These are phyloP conservation scores for Bacidia gigantensis DNA, from an alignment of 495 filamentous ascomycete species.

Conservation along the genomic window DNA sequence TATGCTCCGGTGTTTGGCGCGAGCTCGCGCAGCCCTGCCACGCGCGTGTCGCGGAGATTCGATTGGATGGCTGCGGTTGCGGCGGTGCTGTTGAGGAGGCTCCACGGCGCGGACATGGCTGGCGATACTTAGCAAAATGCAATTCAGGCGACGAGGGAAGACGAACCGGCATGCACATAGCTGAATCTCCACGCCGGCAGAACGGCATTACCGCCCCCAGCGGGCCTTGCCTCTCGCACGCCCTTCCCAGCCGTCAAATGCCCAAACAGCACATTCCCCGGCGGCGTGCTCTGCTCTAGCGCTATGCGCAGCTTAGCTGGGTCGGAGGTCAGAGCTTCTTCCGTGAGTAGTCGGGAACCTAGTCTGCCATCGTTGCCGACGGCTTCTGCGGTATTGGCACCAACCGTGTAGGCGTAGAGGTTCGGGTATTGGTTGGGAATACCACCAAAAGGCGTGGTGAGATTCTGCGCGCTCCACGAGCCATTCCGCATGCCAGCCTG, in stretches of 20 bases:
- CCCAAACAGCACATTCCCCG: slow-evolving; percentile 8
- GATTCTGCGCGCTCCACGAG: background rate
- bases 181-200: slow-evolving; percentile 33
- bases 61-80: slow-evolving; percentile 24
- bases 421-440: background rate
- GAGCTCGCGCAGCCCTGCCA: slow-evolving; percentile 25
- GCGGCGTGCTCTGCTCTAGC: slow-evolving; percentile 22
- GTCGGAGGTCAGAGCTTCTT: slow-evolving; percentile 20
- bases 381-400: background rate
- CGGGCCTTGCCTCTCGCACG: slow-evolving; percentile 16
- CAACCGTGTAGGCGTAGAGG: background rate
- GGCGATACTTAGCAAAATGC: no score
- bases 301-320: slow-evolving; percentile 16
- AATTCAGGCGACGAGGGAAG: no score
- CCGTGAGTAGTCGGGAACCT: slow-evolving; percentile 28
- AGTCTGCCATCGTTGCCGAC: slow-evolving; percentile 18
- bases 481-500: background rate
- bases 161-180: slow-evolving; percentile 28
- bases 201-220: slow-evolving; percentile 9
- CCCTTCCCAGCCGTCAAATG: slow-evolving; percentile 29
- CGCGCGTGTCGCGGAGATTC: slow-evolving; percentile 40
- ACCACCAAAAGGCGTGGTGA: background rate
- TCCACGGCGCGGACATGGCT: slow-evolving; percentile 25
- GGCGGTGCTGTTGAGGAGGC: slow-evolving; percentile 25
- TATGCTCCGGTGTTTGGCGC: slow-evolving; percentile 27